Percentiles rank a stretch among this genome's conserved stretches.
Conservation (phyloP, 2,329 filamentous ascomycete species). For the Plectosphaerella cucumerina region DNA sequence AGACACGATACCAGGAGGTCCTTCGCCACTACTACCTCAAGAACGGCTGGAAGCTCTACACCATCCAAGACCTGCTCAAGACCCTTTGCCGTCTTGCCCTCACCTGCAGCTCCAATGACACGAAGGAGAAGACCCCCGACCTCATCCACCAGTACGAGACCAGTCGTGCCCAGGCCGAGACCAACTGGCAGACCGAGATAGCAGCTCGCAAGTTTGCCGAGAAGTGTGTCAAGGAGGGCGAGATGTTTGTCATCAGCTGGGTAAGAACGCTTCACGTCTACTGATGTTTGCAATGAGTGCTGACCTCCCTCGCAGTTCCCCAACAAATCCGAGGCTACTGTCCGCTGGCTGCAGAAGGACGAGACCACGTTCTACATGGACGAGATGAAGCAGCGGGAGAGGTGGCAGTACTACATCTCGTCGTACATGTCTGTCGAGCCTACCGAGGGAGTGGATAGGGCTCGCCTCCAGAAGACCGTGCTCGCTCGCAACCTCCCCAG, state of each 20-base stretch:
- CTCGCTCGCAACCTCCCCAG: conserved; percentile 67
- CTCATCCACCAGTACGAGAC: conserved; percentile 83
- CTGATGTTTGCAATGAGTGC: too few relatives aligned
- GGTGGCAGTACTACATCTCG: conserved; percentile 95
- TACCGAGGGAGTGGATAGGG: conserved; percentile 71
- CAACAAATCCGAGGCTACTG: conserved; percentile 60
- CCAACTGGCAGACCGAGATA: conserved; percentile 85
- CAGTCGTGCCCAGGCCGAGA: conserved; percentile 77
- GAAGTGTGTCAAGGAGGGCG: conserved; percentile 87
- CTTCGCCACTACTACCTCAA: conserved; percentile 88
- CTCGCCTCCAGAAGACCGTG: conserved; percentile 63
- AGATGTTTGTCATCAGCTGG: conserved; percentile 85
- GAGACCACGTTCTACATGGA: conserved; percentile 82
- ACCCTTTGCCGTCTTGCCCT: conserved; percentile 77
- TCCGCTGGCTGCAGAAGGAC: conserved; percentile 67
- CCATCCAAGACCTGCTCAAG: conserved; percentile 81
- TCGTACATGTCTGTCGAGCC: conserved; percentile 85
- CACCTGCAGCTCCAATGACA: conserved; percentile 78
- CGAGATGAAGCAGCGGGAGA: conserved; percentile 76
- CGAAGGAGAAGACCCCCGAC: conserved; percentile 90
- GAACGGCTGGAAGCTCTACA: conserved; percentile 90
- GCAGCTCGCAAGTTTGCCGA: conserved; percentile 88
- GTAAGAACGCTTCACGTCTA: conserved; percentile 55
- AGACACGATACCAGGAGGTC: conserved; percentile 81
- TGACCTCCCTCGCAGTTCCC: conserved; percentile 51